Evolutionary conservation across 495 filamentous ascomycete species (phyloP).

Genomic region (Podospora anserina): DNA sequence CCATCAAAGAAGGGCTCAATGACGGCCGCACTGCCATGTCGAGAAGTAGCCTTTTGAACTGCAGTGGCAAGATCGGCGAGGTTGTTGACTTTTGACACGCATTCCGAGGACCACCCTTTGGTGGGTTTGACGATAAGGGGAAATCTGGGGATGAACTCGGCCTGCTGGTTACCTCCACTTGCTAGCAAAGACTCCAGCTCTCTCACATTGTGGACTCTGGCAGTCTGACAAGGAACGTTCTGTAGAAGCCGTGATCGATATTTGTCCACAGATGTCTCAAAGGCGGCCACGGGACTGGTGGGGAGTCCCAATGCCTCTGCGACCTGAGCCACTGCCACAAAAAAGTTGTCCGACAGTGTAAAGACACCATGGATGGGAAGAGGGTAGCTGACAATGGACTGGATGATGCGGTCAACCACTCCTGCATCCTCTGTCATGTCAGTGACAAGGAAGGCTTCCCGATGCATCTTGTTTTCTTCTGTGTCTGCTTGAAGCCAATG

Average conservation of each 20-base stretch:
- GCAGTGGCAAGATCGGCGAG: constrained; percentile 24
- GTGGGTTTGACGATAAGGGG: constrained; percentile 35
- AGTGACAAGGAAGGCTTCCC: constrained; percentile 35
- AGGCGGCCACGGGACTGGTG: constrained; percentile 34
- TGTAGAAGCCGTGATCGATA: constrained; percentile 40
- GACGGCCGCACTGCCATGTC: constrained; percentile 30
- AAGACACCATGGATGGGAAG: constrained; percentile 40
- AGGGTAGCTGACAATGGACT: constrained; percentile 32
- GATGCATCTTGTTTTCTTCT: constrained; percentile 33
- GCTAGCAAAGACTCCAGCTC: constrained; percentile 24
- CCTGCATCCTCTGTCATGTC: constrained; percentile 35
- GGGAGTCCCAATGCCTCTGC: constrained; percentile 36
- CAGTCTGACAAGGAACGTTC: constrained; percentile 27
- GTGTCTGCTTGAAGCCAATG: constrained; percentile 45
- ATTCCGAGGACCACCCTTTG: constrained; percentile 35
- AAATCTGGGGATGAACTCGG: constrained; percentile 19
- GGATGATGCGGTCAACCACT: constrained; percentile 34
- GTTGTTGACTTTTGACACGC: constrained; percentile 29
- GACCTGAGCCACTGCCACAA: constrained; percentile 35
- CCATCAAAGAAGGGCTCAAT: constrained; percentile 38
- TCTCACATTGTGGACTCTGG: constrained; percentile 18
- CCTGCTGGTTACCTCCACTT: background rate
- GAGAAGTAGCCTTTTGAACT: constrained; percentile 27
- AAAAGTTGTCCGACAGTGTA: constrained; percentile 41
- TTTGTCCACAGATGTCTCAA: constrained; percentile 44